Evolutionary conservation across 2,329 filamentous ascomycete genomes (phyloP).

Genomic region (Pseudogymnoascus pannorum): DNA sequence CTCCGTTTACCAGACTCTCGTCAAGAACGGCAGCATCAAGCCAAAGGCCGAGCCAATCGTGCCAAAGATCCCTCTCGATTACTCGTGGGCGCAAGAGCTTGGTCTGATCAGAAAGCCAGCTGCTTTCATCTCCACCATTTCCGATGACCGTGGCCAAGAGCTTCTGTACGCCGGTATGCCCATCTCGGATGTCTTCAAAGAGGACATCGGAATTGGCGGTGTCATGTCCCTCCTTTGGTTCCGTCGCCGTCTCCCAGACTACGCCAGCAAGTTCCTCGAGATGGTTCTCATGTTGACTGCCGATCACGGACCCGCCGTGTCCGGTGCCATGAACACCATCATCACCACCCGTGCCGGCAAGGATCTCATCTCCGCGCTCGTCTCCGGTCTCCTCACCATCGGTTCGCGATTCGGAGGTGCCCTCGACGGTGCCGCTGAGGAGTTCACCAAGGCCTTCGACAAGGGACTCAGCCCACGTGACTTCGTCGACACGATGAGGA

Average conservation of each 20-base stretch:
- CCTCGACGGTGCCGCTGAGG: conserved; percentile 92
- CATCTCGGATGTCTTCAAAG: conserved; percentile 98
- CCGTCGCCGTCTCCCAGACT: conserved; percentile 90
- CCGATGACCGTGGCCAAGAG: conserved; percentile 98
- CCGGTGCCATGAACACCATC: conserved; percentile 99
- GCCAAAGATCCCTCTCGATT: conserved; percentile 99
- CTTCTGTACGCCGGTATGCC: conserved; percentile 98
- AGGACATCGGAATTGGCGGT: conserved; percentile 98
- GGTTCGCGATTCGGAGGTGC: conserved; percentile 98
- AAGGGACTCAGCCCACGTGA: conserved; percentile 97
- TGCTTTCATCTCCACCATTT: conserved; percentile 99
- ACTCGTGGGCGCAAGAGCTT: conserved; percentile 98
- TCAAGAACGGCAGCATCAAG: conserved; percentile 76
- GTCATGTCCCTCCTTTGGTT: conserved; percentile 99
- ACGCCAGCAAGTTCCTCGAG: conserved; percentile 98
- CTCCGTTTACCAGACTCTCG: conserved; percentile 79
- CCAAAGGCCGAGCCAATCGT: conserved; percentile 84
- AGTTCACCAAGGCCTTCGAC: conserved; percentile 97
- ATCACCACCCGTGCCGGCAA: conserved; percentile 99
- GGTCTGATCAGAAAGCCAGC: conserved; percentile 99
- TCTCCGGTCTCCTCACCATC: conserved; percentile 95
- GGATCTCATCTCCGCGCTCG: conserved; percentile 91
- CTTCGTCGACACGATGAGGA: conserved; percentile 98
- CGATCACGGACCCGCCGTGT: conserved; percentile 97
- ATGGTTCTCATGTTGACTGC: conserved; percentile 99